Conservation (phyloP, 441 rosid genomes). For the Bocquillonia castaneifolia region DNA sequence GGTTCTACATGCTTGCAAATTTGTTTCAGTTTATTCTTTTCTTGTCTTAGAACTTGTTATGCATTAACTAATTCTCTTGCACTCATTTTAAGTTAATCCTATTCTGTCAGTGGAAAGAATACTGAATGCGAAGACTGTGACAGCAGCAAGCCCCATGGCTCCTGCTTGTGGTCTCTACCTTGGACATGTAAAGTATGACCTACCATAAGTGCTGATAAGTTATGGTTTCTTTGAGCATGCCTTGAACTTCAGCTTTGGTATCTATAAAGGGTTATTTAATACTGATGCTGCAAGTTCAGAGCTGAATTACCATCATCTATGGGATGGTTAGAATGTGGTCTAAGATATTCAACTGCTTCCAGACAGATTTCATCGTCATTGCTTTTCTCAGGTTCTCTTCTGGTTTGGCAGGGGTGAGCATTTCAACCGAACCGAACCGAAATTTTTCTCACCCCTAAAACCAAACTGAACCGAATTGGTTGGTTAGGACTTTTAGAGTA, state of each 20-base stretch:
- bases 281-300: neutral
- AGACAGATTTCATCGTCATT: neutral
- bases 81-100: slow-evolving; percentile 1
- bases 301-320: neutral
- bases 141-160: slow-evolving; percentile 82
- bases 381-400: neutral
- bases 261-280: neutral
- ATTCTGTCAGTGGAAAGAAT: slow-evolving; percentile 56
- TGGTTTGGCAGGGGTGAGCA: too few species aligned
- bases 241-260: neutral
- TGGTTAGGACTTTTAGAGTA: too few species aligned
- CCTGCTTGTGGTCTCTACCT: slow-evolving; percentile 88
- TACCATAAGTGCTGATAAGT: slow-evolving; percentile 29
- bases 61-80: neutral
- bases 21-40: neutral
- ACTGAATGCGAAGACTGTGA: slow-evolving; percentile 62
- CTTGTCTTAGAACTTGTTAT: neutral
- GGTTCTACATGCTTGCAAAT: neutral
- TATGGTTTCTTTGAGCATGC: neutral
- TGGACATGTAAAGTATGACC: slow-evolving; percentile 71
- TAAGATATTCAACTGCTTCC: neutral
- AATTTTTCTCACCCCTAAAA: too few species aligned
- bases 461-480: too few species aligned
- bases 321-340: neutral
- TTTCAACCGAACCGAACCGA: too few species aligned